Conservation (phyloP, 2,329 filamentous ascomycete genomes). For the Apiospora kogelbergensis region DNA sequence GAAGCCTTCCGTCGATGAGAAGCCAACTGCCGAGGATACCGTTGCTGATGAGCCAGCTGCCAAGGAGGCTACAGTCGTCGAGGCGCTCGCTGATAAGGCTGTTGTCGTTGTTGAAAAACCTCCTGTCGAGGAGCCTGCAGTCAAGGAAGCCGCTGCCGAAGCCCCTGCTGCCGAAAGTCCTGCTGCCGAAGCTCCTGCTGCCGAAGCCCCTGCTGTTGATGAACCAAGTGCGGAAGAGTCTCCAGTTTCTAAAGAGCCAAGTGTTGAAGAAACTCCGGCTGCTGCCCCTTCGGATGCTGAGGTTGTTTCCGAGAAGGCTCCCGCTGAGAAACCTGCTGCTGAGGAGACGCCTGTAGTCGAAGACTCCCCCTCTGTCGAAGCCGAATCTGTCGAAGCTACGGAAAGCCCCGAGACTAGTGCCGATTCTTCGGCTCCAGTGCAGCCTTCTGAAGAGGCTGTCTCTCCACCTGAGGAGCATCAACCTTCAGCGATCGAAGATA, state of each 20-base stretch:
- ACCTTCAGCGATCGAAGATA: constrained; percentile 5
- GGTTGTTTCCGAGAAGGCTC: neutral
- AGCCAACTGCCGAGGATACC: neutral
- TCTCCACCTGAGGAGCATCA: neutral
- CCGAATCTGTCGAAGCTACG: constrained; percentile 9
- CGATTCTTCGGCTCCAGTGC: neutral
- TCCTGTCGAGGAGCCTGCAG: neutral
- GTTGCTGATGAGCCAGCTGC: neutral
- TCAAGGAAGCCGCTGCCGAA: neutral
- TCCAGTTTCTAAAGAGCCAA: neutral
- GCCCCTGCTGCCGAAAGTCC: constrained; percentile 9
- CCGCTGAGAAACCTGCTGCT: neutral
- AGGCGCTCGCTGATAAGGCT: constrained; percentile 1
- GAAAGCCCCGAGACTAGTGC: neutral
- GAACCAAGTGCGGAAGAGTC: too few relatives aligned
- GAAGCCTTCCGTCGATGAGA: constrained; percentile 6
- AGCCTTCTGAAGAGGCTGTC: constrained; percentile 1
- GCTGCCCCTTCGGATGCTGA: constrained; percentile 4
- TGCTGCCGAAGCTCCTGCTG: constrained; percentile 4
- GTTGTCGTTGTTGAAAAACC: constrained; percentile 4
- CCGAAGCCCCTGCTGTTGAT: constrained; percentile 8
- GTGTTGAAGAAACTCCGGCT: neutral
- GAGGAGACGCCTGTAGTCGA: neutral
- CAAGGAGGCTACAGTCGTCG: neutral
- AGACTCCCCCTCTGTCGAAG: neutral